Evolutionary conservation across 345 rosid genomes (phyloP), one percentile per base, ranked within the genome.

Genomic region (Nephelium lappaceum): DNA sequence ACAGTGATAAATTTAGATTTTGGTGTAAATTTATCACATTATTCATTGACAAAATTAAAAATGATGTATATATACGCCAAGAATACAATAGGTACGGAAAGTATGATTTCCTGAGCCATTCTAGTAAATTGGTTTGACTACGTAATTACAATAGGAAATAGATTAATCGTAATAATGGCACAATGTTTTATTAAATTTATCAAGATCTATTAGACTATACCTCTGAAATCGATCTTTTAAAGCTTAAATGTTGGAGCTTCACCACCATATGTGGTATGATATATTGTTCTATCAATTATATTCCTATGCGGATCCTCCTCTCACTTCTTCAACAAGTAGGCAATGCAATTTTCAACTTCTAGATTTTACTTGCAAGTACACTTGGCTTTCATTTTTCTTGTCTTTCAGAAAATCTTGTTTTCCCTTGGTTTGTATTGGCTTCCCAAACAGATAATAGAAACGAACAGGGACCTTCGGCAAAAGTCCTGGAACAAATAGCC

Each of bases 391-490:
- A 1, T 71, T 78, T 70, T 75, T 91, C 87, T 60, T 86, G 85
- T 91, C 87, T 64, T 73, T 79, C 85, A 90, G 82, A 51, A 85
- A 66, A 27, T 85, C 89, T 18, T 86, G 84, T 72, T 80, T 88
- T 18, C 96, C 97, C 67, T 86, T 79, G 31, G 94, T 87, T 42
- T 67, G 60, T 61, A 90, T 82, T 5, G 97, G 92, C 84, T 91
- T 93, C 73, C 96, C 92, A 18, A 95, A 93, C 71, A 93, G 83
- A 80, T 81, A 87, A 86, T 91, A 95, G 71, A 88, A 72, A 0
- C 95, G 86, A 47, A 93, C 97, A 0, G 93, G 95, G 11, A 91
- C 23, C 80, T 88, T 95, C 0, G 96, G 97, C 81, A 89, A 23
- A 42, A 84, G 41, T 31, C 83, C 92, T 18, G 98, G 97, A 42